A percentile compares a stretch with the other conserved stretches of the same genome.
Conservation (phyloP, 768 basidiomycete species). For the Leucocoprinus sp. region DNA sequence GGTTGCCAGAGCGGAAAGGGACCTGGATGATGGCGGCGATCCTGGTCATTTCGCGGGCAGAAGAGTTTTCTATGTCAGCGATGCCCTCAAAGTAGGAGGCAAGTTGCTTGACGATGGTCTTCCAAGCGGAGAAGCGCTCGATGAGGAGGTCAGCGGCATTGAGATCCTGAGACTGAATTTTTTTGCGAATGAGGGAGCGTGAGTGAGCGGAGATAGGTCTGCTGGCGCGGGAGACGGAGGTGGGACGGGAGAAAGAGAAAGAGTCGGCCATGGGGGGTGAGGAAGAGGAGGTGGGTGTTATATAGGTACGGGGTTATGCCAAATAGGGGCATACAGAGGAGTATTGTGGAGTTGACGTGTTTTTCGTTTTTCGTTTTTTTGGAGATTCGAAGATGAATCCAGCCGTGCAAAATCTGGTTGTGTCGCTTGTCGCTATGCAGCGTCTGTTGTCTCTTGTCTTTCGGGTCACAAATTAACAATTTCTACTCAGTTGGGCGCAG, state of each 20-base stretch:
- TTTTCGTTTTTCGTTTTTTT: too few relatives aligned
- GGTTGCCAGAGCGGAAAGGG: constrained; percentile 90
- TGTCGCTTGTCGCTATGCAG: constrained; percentile 94
- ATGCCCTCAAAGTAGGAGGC: constrained; percentile 80
- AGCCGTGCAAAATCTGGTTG: constrained; percentile 71
- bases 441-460: constrained; percentile 28
- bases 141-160: constrained; percentile 94
- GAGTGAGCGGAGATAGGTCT: constrained; percentile 62
- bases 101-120: constrained; percentile 92
- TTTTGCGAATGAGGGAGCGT: constrained; percentile 91
- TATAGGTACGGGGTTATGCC: not conserved
- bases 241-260: constrained; percentile 55
- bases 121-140: constrained; percentile 91
- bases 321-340: constrained; percentile 7
- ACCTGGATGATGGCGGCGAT: constrained; percentile 95
- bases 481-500: constrained; percentile 67
- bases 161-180: constrained; percentile 82
- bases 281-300: not conserved
- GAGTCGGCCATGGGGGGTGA: constrained; percentile 1
- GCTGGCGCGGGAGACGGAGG: constrained; percentile 60
- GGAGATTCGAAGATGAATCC: constrained; percentile 50
- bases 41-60: constrained; percentile 87
- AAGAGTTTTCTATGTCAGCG: constrained; percentile 89
- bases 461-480: not conserved
- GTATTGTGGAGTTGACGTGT: too few relatives aligned